Evolutionary conservation across 2,329 filamentous ascomycete species (phyloP), one percentile per base, ranked within the genome.

Genomic region (Apiospora pterosperma): DNA sequence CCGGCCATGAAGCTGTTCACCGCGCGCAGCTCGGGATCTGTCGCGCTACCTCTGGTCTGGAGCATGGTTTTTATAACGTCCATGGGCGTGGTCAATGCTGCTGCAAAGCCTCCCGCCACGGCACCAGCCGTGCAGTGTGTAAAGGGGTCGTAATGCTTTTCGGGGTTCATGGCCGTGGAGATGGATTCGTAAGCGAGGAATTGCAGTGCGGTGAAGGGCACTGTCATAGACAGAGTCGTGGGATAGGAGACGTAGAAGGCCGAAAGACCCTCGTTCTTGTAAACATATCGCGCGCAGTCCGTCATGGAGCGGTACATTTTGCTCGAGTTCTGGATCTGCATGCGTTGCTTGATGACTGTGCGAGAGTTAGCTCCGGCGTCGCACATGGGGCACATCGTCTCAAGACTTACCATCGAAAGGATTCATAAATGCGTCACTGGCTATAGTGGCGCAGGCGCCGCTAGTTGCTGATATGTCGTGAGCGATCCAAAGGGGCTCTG

Each of bases 211-310:
- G 95, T 98, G 78, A 98, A 99, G 3, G 96, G 96, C 2, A 99
- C 93, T 16, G 96, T 98, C 96, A 99, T 99, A 74, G 93, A 97
- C 34, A 99, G 84, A 2, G 96, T 99, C 23, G 96, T 99, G 19
- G 96, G 96, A 78, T 99, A 99, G 28, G 96, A 99, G 72, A 99
- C 90, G 82, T 99, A 99, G 81, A 99, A 99, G 63, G 96, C 95
- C 62, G 89, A 87, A 58, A 98, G 78, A 63, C 96, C 96, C 79
- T 99, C 96, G 62, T 88, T 90, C 73, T 85, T 88, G 81, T 97
- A 97, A 67, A 99, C 91, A 70, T 92, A 90, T 75, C 85, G 88
- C 64, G 95, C 95, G 82, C 96, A 99, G 76, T 97, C 91, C 64
- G 85, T 77, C 80, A 98, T 90, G 25, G 91, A 93, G 72, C 90